phyloP scores from a whole-genome alignment of 2,329 filamentous ascomycete genomes.

The Plectosphaerella sp. region DNA sequence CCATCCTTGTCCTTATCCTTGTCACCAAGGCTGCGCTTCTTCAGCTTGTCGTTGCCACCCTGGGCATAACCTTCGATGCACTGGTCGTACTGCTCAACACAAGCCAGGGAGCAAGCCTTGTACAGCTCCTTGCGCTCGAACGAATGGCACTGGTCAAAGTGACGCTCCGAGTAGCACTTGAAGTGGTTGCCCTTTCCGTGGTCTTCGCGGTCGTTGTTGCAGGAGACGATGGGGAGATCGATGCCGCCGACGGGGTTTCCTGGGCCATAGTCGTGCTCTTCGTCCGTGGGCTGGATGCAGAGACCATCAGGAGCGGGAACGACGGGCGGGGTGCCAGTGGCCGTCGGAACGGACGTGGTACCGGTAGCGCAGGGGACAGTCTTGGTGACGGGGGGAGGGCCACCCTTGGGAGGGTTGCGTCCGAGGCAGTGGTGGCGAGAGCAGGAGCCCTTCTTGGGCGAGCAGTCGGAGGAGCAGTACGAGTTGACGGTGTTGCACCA shows the following conservation, averaged over 20 bases:
- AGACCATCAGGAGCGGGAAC: constrained; percentile 43
- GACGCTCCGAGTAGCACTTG: constrained; percentile 45
- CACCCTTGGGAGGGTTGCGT: constrained; percentile 33
- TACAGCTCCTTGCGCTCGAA: constrained; percentile 32
- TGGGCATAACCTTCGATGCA: constrained; percentile 45
- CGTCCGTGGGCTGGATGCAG: constrained; percentile 47
- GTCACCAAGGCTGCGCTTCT: not conserved
- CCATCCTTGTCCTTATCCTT: not conserved
- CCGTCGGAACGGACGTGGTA: constrained; percentile 20
- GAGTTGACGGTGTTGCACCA: constrained; percentile 43
- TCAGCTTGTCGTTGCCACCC: constrained; percentile 10
- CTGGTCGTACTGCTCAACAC: constrained; percentile 45
- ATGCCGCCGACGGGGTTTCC: constrained; percentile 53
- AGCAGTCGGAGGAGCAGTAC: constrained; percentile 38
- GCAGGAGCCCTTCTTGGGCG: constrained; percentile 24
- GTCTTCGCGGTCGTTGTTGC: constrained; percentile 45
- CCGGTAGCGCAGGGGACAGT: not conserved
- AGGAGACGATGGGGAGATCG: constrained; percentile 45
- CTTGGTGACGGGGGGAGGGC: constrained; percentile 17
- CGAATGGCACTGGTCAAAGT: constrained; percentile 29
- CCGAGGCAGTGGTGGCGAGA: constrained; percentile 38
- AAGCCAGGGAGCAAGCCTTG: constrained; percentile 46
- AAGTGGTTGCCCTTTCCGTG: constrained; percentile 31
- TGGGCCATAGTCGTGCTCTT: constrained; percentile 62
- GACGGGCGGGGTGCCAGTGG: constrained; percentile 20